Conservation (phyloP, 2,329 filamentous ascomycete species). For the Penicillium sp. region DNA sequence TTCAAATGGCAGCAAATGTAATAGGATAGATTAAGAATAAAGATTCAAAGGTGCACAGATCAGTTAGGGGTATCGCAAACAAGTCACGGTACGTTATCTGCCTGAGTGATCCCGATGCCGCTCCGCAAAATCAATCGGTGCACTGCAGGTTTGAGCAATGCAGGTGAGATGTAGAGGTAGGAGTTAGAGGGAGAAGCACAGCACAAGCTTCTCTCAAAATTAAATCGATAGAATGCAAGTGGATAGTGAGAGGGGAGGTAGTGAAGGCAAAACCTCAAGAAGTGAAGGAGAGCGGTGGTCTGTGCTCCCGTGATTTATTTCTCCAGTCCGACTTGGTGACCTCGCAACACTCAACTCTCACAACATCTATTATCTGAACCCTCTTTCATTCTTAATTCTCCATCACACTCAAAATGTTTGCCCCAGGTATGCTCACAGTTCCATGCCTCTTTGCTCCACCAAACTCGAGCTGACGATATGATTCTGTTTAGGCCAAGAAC, state of each 20-base stretch:
- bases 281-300: conserved; percentile 25
- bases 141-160: neutral
- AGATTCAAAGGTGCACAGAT: neutral
- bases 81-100: conserved; percentile 15
- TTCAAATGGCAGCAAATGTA: neutral
- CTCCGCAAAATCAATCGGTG: conserved; percentile 6
- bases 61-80: conserved; percentile 4
- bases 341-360: conserved; percentile 10
- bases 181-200: neutral
- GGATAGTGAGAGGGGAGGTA: conserved; percentile 9
- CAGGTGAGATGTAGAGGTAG: neutral
- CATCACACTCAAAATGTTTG: conserved; percentile 32
- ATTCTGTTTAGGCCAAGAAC: conserved; percentile 40
- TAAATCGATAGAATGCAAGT: neutral
- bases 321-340: conserved; percentile 9
- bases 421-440: conserved; percentile 28
- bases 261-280: conserved; percentile 15
- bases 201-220: neutral
- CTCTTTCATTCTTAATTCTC: neutral
- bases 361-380: neutral
- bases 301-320: conserved; percentile 31
- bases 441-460: neutral
- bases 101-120: conserved; percentile 5
- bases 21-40: neutral
- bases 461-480: neutral